A percentile compares a stretch with the other conserved stretches of the same genome.
Conservation (phyloP, 768 basidiomycete species). For the Chalciporus chontae region DNA sequence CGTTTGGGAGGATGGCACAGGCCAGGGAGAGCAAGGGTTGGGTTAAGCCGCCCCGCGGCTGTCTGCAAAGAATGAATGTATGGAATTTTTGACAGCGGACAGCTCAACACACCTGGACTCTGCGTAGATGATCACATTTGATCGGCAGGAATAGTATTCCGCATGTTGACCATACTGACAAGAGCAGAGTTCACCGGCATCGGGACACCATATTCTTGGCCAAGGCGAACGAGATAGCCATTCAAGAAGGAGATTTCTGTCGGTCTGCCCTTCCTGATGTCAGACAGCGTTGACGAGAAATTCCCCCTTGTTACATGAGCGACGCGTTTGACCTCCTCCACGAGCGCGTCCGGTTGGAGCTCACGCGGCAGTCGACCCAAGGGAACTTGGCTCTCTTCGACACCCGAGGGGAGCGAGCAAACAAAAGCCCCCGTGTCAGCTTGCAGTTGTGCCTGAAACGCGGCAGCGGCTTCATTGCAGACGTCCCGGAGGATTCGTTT, state of each 20-base stretch:
- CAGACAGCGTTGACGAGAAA: constrained; percentile 77
- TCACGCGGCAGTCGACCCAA: constrained; percentile 43
- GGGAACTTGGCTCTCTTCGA: constrained; percentile 23
- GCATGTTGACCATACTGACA: constrained; percentile 57
- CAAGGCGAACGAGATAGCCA: constrained; percentile 72
- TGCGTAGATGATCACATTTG: constrained; percentile 26
- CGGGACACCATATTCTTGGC: constrained; percentile 48
- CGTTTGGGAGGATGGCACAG: too few relatives aligned
- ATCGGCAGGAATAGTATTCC: constrained; percentile 53
- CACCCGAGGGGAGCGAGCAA: constrained; percentile 21
- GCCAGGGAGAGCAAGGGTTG: too few relatives aligned
- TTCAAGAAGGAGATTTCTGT: constrained; percentile 86
- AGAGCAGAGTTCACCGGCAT: constrained; percentile 59
- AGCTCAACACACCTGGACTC: not conserved
- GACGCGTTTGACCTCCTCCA: constrained; percentile 56
- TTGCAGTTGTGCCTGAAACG: constrained; percentile 52
- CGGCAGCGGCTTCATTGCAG: constrained; percentile 67
- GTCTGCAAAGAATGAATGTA: too few relatives aligned
- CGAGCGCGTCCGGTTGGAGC: constrained; percentile 44
- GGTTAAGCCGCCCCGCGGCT: too few relatives aligned
- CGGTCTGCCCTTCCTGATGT: constrained; percentile 53
- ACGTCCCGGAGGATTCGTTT: constrained; percentile 46
- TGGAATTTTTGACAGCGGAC: not conserved
- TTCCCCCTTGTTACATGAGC: constrained; percentile 58
- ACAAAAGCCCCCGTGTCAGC: constrained; percentile 33